Evolutionary conservation across 495 filamentous ascomycete genomes (phyloP).

Genomic region (Penicillium lagena): DNA sequence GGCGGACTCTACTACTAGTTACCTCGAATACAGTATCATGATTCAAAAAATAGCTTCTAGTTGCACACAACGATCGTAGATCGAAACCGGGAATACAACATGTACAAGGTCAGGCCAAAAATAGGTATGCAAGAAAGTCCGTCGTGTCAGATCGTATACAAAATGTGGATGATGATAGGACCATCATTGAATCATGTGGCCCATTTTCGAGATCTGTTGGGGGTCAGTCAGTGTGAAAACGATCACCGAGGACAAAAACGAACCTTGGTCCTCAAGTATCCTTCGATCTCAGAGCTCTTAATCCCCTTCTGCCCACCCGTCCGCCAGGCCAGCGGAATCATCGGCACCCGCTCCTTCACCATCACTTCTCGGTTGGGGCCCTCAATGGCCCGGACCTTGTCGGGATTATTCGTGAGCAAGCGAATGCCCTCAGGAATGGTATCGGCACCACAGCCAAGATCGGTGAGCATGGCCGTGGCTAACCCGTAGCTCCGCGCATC

Average conservation of each 20-base stretch:
- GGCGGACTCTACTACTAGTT: too few relatives aligned
- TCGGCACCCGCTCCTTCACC: constrained; percentile 85
- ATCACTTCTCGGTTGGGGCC: constrained; percentile 80
- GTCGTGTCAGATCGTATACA: neutral
- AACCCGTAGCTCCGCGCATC: constrained; percentile 92
- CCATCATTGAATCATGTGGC: constrained; percentile 54
- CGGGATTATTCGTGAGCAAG: constrained; percentile 95
- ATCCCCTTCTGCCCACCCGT: constrained; percentile 74
- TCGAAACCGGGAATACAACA: too few relatives aligned
- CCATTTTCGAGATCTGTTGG: constrained; percentile 62
- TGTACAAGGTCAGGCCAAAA: too few relatives aligned
- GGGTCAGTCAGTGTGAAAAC: neutral
- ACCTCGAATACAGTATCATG: too few relatives aligned
- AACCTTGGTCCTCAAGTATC: constrained; percentile 92
- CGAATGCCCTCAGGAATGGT: constrained; percentile 59
- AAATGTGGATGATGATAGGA: neutral
- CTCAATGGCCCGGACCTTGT: constrained; percentile 92
- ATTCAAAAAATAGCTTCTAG: too few relatives aligned
- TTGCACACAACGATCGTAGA: too few relatives aligned
- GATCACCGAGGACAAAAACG: neutral
- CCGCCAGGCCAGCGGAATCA: constrained; percentile 94
- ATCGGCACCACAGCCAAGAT: constrained; percentile 65
- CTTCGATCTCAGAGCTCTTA: constrained; percentile 79
- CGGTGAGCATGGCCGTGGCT: constrained; percentile 86
- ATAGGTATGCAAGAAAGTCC: neutral